Percentiles rank a stretch among this genome's conserved stretches.
phyloP scores from a whole-genome alignment of 768 basidiomycete species.

The Xerocomellus intermedius region DNA sequence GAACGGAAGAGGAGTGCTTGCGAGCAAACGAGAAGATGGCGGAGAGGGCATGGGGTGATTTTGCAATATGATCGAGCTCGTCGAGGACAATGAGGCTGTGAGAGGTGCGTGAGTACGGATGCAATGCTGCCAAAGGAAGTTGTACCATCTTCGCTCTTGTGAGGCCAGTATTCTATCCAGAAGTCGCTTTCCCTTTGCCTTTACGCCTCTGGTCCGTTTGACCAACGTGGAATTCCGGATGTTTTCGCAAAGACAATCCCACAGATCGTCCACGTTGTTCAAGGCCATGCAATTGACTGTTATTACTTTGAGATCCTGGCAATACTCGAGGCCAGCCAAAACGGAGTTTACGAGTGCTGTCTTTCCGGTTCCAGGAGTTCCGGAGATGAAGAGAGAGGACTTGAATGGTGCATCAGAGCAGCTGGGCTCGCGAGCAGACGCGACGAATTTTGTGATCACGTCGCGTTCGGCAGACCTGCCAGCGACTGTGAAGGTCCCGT shows the following conservation, averaged over 20 bases:
- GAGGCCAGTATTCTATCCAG: slow-evolving; percentile 45
- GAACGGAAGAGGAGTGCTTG: slow-evolving; percentile 48
- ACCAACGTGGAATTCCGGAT: slow-evolving; percentile 37
- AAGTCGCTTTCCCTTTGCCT: slow-evolving; percentile 45
- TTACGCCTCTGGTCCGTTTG: slow-evolving; percentile 40
- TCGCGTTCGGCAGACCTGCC: slow-evolving; percentile 68
- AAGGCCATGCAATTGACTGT: slow-evolving; percentile 82
- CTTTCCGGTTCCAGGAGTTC: slow-evolving; percentile 91
- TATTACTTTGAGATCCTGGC: slow-evolving; percentile 45
- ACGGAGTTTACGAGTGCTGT: slow-evolving; percentile 78
- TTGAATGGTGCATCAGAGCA: slow-evolving; percentile 15
- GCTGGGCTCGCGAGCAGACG: slow-evolving; percentile 44
- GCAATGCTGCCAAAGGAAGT: not conserved
- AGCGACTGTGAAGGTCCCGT: slow-evolving; percentile 51
- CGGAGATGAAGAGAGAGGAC: slow-evolving; percentile 81
- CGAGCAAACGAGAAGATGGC: slow-evolving; percentile 70
- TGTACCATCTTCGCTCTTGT: slow-evolving; percentile 54
- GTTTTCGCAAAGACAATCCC: slow-evolving; percentile 65
- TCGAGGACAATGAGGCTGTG: slow-evolving; percentile 76
- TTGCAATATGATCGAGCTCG: slow-evolving; percentile 80
- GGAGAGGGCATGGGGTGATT: slow-evolving; percentile 54
- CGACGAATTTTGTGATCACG: slow-evolving; percentile 57
- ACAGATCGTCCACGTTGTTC: slow-evolving; percentile 62
- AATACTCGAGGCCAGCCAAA: slow-evolving; percentile 43
- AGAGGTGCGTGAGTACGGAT: slow-evolving; percentile 20